phyloP scores from a whole-genome alignment of 192 early-diverging fungal species.

The Obelidium mucronatum region DNA sequence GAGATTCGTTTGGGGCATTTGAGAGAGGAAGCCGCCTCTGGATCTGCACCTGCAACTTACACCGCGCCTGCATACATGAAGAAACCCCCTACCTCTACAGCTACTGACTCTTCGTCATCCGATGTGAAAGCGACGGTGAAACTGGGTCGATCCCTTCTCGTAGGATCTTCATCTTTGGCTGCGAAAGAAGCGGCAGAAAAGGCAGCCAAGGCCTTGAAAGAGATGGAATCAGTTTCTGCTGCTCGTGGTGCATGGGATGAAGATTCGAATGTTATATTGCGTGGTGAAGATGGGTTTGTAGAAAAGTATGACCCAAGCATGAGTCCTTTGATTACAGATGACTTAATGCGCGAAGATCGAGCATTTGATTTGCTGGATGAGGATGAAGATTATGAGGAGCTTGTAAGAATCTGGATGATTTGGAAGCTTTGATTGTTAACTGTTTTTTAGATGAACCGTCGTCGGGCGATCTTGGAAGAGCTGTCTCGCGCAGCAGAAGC shows the following conservation, averaged over 20 bases:
- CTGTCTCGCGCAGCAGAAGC: constrained; percentile 34
- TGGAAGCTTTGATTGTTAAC: not conserved
- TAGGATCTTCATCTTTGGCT: constrained; percentile 39
- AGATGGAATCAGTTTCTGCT: constrained; percentile 56
- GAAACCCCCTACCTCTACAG: not conserved
- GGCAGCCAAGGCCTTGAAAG: constrained; percentile 58
- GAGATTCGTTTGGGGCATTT: constrained; percentile 77
- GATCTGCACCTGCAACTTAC: too few species aligned
- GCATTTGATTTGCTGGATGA: constrained; percentile 64
- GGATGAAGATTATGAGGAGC: constrained; percentile 62
- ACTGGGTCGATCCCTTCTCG: constrained; percentile 33
- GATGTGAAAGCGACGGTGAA: constrained; percentile 24
- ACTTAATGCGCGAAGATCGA: constrained; percentile 62
- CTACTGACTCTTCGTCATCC: constrained; percentile 30
- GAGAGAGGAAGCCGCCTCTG: constrained; percentile 29
- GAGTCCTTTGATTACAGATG: constrained; percentile 65
- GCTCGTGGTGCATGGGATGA: constrained; percentile 33
- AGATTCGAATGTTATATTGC: constrained; percentile 21
- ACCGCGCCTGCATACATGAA: not conserved
- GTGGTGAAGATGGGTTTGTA: constrained; percentile 24
- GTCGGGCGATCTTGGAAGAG: constrained; percentile 27
- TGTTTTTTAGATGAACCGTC: not conserved
- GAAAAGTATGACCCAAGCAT: constrained; percentile 68
- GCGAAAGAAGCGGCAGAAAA: constrained; percentile 48
- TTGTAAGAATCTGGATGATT: constrained; percentile 54